A percentile compares a stretch with the other conserved stretches of the same genome.
These are phyloP conservation scores for Colletotrichum tropicicola DNA, from an alignment of 2,329 filamentous ascomycete species.

Conservation along the genomic window DNA sequence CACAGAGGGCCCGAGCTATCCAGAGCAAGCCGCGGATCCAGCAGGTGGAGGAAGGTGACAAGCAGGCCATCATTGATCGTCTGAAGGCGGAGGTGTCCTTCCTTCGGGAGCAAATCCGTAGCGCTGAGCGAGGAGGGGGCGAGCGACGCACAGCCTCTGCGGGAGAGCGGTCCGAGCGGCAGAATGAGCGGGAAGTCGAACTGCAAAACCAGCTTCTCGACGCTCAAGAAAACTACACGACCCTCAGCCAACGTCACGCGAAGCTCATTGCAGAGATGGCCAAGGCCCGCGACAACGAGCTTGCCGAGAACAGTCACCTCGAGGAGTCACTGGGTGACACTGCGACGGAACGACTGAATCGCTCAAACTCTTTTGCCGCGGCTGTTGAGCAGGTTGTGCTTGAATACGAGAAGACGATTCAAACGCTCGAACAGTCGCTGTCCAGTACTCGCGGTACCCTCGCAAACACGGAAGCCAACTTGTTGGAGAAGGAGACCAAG, in stretches of 20 bases:
- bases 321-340: constrained; percentile 77
- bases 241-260: constrained; percentile 92
- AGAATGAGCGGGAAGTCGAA: constrained; percentile 86
- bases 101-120: constrained; percentile 90
- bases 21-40: constrained; percentile 98
- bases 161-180: constrained; percentile 78
- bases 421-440: constrained; percentile 89
- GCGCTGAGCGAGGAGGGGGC: constrained; percentile 72
- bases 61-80: constrained; percentile 91
- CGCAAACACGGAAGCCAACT: constrained; percentile 82
- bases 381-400: constrained; percentile 96
- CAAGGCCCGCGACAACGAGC: constrained; percentile 78
- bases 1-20: constrained; percentile 93
- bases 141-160: constrained; percentile 61
- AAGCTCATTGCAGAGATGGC: constrained; percentile 94
- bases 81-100: constrained; percentile 94
- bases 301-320: constrained; percentile 64
- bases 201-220: constrained; percentile 94
- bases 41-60: constrained; percentile 91
- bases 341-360: constrained; percentile 87
- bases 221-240: constrained; percentile 91
- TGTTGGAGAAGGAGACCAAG: constrained; percentile 93
- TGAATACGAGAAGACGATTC: constrained; percentile 99
- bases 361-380: constrained; percentile 95
- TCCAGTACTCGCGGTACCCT: constrained; percentile 87